Percentiles rank a stretch among this genome's conserved stretches.
These are phyloP conservation scores for Phaeomoniella chlamydospora DNA, from an alignment of 2,329 filamentous ascomycete genomes.

Conservation along the genomic window DNA sequence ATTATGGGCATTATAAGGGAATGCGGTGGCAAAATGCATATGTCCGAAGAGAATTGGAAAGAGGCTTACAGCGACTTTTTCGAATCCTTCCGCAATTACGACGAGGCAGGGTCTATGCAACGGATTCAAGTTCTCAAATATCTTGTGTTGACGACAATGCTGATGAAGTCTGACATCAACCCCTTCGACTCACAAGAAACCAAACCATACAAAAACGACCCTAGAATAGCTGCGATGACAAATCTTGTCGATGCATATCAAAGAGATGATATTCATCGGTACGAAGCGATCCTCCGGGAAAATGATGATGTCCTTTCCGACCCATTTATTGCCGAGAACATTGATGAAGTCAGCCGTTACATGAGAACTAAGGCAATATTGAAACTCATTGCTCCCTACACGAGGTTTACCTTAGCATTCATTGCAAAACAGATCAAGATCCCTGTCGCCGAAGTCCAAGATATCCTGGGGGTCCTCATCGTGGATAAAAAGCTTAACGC, in stretches of 20 bases:
- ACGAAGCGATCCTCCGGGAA: conserved; percentile 73
- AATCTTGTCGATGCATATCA: conserved; percentile 95
- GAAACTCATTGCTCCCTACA: conserved; percentile 89
- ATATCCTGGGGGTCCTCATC: conserved; percentile 91
- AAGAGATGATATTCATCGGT: conserved; percentile 81
- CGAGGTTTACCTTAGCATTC: conserved; percentile 74
- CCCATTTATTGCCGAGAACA: conserved; percentile 95
- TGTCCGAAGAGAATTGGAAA: conserved; percentile 99
- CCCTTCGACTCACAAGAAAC: conserved; percentile 98
- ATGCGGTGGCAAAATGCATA: conserved; percentile 99
- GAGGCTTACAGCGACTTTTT: conserved; percentile 96
- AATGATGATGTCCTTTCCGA: conserved; percentile 84
- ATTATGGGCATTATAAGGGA: conserved; percentile 99
- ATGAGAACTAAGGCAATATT: conserved; percentile 94
- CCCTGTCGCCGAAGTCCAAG: conserved; percentile 71
- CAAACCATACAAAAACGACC: conserved; percentile 93
- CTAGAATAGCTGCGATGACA: conserved; percentile 92
- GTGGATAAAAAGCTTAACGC: conserved; percentile 77
- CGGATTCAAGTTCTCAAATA: conserved; percentile 97
- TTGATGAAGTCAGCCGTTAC: conserved; percentile 94
- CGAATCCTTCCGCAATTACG: conserved; percentile 97
- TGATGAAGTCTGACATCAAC: conserved; percentile 97
- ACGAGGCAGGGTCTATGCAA: conserved; percentile 91
- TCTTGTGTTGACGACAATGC: conserved; percentile 88
- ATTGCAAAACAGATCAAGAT: conserved; percentile 83